phyloP scores from a whole-genome alignment of 805 yeast genomes.

The Zygosaccharomyces pseudorouxii region DNA sequence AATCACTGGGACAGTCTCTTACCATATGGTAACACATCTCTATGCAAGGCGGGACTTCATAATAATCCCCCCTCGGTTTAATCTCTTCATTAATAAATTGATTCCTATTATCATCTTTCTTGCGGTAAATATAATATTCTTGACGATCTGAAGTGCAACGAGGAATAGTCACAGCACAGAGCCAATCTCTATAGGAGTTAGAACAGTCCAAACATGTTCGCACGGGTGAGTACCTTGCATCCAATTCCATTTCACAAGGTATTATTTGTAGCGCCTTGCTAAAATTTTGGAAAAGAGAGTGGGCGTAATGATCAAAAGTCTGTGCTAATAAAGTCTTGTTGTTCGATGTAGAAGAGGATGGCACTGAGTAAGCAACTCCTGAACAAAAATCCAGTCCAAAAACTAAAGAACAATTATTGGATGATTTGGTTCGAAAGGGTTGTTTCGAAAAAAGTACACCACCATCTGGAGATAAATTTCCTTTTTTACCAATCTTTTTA shows the following conservation, averaged over 20 bases:
- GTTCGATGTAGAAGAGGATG: slow-evolving; percentile 42
- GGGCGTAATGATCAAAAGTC: slow-evolving; percentile 63
- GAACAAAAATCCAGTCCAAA: slow-evolving; percentile 73
- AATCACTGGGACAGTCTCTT: slow-evolving; percentile 74
- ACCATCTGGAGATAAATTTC: slow-evolving; percentile 40
- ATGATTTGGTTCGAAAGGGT: slow-evolving; percentile 50
- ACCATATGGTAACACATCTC: slow-evolving; percentile 75
- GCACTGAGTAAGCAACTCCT: slow-evolving; percentile 84
- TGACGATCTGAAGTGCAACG: slow-evolving; percentile 60
- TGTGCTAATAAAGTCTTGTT: slow-evolving; percentile 37
- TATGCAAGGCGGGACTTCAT: slow-evolving; percentile 82
- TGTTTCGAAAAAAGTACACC: slow-evolving; percentile 60
- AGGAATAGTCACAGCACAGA: slow-evolving; percentile 85
- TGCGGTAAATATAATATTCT: slow-evolving; percentile 44
- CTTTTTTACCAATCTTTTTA: slow-evolving; percentile 38
- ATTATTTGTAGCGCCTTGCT: slow-evolving; percentile 69
- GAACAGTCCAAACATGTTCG: slow-evolving; percentile 70
- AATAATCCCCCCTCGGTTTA: slow-evolving; percentile 54
- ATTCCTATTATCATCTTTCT: slow-evolving; percentile 53
- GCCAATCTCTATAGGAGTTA: slow-evolving; percentile 73
- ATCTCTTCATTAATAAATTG: slow-evolving; percentile 50
- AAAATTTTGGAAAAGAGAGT: slow-evolving; percentile 55
- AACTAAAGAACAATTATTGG: slow-evolving; percentile 64
- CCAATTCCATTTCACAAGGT: slow-evolving; percentile 65
- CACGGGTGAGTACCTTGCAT: slow-evolving; percentile 68